phyloP scores from a whole-genome alignment of 2,329 filamentous ascomycete genomes.

The Teratosphaeria zuluensis region DNA sequence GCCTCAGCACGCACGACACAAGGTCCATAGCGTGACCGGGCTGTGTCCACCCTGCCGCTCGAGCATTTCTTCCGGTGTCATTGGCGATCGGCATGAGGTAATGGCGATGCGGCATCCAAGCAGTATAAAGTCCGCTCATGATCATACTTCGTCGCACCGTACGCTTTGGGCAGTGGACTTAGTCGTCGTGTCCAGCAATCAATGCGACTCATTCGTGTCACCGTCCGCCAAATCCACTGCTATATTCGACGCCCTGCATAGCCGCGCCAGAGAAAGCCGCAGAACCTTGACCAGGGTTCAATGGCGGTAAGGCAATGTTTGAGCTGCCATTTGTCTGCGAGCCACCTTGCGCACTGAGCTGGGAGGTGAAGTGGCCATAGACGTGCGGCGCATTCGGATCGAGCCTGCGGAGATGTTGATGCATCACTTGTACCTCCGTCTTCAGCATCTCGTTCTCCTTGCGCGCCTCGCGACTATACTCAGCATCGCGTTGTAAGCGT shows the following conservation, averaged over 20 bases:
- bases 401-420: conserved; percentile 35
- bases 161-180: neutral
- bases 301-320: conserved; percentile 27
- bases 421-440: conserved; percentile 37
- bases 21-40: neutral
- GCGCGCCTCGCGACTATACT: conserved; percentile 33
- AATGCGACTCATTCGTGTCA: neutral
- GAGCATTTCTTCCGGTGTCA: neutral
- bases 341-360: conserved; percentile 29
- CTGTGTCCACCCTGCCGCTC: neutral
- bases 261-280: conserved; percentile 22
- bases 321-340: conserved; percentile 22
- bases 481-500: conserved; percentile 35
- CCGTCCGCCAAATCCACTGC: conserved; percentile 13
- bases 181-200: neutral
- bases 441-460: conserved; percentile 40
- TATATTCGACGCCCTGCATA: conserved; percentile 43
- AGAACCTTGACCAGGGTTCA: conserved; percentile 16
- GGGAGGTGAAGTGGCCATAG: conserved; percentile 37
- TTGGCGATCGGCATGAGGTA: neutral
- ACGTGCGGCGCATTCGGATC: conserved; percentile 39
- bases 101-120: neutral
- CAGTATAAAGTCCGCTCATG: neutral
- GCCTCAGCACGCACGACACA: neutral
- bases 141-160: conserved; percentile 1